These are phyloP conservation scores for Ganoderma lucidum DNA, from an alignment of 1,284 basidiomycete genomes.

Conservation along the genomic window DNA sequence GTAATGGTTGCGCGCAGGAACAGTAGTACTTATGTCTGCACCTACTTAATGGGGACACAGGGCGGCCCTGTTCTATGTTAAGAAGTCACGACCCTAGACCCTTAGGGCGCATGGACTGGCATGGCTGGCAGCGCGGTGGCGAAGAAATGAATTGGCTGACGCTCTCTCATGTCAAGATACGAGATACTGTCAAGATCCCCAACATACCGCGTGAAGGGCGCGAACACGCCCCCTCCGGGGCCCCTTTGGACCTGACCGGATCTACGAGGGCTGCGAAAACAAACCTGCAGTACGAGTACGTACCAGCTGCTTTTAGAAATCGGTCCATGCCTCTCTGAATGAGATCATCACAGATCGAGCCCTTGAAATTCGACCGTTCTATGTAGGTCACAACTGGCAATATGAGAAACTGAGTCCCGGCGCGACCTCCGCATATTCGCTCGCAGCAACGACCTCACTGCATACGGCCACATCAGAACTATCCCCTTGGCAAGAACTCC, in stretches of 20 bases:
- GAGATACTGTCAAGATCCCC: not conserved
- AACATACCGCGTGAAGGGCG: not conserved
- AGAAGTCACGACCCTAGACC: conserved; percentile 8
- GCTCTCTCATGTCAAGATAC: conserved; percentile 8
- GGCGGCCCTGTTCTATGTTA: conserved; percentile 8
- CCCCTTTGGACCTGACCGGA: conserved; percentile 13
- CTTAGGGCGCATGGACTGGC: not conserved
- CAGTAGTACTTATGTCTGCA: conserved; percentile 7
- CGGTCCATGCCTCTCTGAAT: not conserved
- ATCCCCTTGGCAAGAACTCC: conserved; percentile 6
- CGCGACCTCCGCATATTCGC: conserved; percentile 1
- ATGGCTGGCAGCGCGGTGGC: not conserved
- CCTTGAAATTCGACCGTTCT: conserved; percentile 9
- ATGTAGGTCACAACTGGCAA: not conserved
- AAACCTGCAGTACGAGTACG: not conserved
- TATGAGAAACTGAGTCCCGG: not conserved
- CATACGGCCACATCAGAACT: conserved; percentile 14
- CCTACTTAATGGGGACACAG: conserved; percentile 5
- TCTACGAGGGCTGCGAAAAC: conserved; percentile 9
- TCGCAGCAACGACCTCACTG: not conserved
- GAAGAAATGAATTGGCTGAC: not conserved
- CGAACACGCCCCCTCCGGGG: not conserved
- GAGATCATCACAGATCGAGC: conserved; percentile 11
- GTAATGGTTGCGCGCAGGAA: not conserved
- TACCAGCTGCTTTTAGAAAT: not conserved